Conservation (phyloP, 805 yeast genomes). For the Yarrowia alimentaria region DNA sequence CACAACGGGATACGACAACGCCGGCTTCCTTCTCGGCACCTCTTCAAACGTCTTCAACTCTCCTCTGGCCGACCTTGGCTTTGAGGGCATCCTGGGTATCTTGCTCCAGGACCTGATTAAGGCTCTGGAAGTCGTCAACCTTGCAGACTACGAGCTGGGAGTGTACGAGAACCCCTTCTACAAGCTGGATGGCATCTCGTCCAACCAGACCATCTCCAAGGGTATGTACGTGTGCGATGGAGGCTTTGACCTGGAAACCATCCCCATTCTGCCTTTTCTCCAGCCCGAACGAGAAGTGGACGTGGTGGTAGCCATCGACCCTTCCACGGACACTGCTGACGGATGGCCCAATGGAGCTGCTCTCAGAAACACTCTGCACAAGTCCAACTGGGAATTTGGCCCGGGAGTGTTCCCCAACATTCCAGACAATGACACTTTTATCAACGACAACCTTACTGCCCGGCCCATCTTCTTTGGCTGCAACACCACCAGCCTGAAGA, state of each 20-base stretch:
- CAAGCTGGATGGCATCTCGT: background rate
- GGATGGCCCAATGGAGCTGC: slow-evolving; percentile 8
- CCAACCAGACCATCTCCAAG: slow-evolving; percentile 5
- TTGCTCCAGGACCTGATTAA: background rate
- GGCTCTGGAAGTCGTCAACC: background rate
- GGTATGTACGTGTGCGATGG: slow-evolving; percentile 55
- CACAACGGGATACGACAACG: background rate
- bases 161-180: background rate
- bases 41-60: background rate
- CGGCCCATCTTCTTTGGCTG: slow-evolving; percentile 84
- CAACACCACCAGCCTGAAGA: slow-evolving; percentile 44
- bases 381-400: slow-evolving; percentile 52
- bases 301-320: background rate
- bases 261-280: slow-evolving; percentile 61
- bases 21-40: background rate
- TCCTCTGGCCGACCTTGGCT: slow-evolving; percentile 2
- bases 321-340: background rate
- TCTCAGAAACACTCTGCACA: background rate
- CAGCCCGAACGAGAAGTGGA: slow-evolving; percentile 43
- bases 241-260: slow-evolving; percentile 57
- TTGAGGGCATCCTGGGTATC: background rate
- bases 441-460: slow-evolving; percentile 57
- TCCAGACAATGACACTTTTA: slow-evolving; percentile 64
- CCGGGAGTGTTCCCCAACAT: slow-evolving; percentile 74
- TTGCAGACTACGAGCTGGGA: background rate